These are phyloP conservation scores for Epichloe baconii DNA, from an alignment of 2,329 filamentous ascomycete species.

Conservation along the genomic window DNA sequence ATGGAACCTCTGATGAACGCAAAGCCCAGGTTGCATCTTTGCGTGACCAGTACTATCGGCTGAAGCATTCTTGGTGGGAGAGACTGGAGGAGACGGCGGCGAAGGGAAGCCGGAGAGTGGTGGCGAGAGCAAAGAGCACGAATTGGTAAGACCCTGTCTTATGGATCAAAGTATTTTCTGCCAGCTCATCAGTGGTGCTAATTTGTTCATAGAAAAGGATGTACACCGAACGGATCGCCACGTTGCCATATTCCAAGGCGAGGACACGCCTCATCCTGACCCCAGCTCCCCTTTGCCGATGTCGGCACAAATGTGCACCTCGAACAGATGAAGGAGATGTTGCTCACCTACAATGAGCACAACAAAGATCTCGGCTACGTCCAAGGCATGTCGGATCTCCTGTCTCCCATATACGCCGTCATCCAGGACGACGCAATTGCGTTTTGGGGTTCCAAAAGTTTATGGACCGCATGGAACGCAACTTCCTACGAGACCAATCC, in stretches of 20 bases:
- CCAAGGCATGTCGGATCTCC: slow-evolving; percentile 94
- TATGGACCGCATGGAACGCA: slow-evolving; percentile 96
- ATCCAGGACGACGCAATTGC: slow-evolving; percentile 94
- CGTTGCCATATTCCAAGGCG: slow-evolving; percentile 88
- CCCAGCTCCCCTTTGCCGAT: slow-evolving; percentile 86
- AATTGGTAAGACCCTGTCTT: slow-evolving; percentile 56
- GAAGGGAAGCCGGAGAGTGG: slow-evolving; percentile 81
- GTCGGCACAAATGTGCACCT: slow-evolving; percentile 92
- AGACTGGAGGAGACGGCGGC: slow-evolving; percentile 66
- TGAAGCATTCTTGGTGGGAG: slow-evolving; percentile 97
- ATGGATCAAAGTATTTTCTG: neutral
- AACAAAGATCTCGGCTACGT: slow-evolving; percentile 94
- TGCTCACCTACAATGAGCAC: slow-evolving; percentile 96
- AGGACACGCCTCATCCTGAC: slow-evolving; percentile 93
- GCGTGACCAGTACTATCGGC: slow-evolving; percentile 81
- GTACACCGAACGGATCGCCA: slow-evolving; percentile 93
- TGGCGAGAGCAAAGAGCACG: slow-evolving; percentile 90
- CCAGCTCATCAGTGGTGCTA: slow-evolving; percentile 5
- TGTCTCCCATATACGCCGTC: slow-evolving; percentile 92
- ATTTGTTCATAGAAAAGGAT: slow-evolving; percentile 66
- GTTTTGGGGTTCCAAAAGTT: slow-evolving; percentile 96
- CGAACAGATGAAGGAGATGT: slow-evolving; percentile 98
- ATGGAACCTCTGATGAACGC: slow-evolving; percentile 75
- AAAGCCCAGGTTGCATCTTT: slow-evolving; percentile 72
- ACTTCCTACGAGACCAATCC: slow-evolving; percentile 89